phyloP scores from a whole-genome alignment of 1,284 basidiomycete genomes.

The Ustilago cynodontis region DNA sequence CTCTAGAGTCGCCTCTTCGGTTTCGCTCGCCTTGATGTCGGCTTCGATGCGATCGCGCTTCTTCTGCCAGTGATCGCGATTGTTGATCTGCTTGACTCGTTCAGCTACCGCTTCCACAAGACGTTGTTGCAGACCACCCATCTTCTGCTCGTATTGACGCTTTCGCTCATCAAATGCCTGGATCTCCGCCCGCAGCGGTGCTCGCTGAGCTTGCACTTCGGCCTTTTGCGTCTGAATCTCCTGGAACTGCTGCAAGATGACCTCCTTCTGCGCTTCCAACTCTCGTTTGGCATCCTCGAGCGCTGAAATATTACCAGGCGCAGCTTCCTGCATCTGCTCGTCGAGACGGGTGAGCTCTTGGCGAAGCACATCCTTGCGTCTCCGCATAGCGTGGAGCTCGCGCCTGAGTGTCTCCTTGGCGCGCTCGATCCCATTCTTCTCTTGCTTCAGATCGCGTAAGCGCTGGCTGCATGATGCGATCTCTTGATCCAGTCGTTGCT shows the following conservation, averaged over 20 bases:
- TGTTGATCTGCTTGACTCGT: constrained; percentile 64
- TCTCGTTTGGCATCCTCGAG: constrained; percentile 74
- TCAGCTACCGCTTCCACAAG: constrained; percentile 54
- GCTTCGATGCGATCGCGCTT: constrained; percentile 44
- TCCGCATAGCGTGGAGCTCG: constrained; percentile 33
- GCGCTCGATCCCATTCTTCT: constrained; percentile 29
- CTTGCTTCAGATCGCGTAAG: constrained; percentile 19
- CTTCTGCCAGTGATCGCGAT: constrained; percentile 49
- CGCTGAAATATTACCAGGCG: constrained; percentile 79
- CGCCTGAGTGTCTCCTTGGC: constrained; percentile 17
- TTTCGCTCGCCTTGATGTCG: constrained; percentile 69
- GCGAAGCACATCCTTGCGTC: constrained; percentile 34
- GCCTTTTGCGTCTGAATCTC: constrained; percentile 52
- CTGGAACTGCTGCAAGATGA: constrained; percentile 52
- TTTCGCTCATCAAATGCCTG: constrained; percentile 29
- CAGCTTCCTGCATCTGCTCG: constrained; percentile 79
- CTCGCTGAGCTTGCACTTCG: constrained; percentile 66
- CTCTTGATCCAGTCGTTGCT: constrained; percentile 27
- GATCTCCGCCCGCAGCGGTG: constrained; percentile 66
- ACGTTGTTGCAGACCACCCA: constrained; percentile 48
- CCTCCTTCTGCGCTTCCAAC: constrained; percentile 51
- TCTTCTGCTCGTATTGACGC: constrained; percentile 16
- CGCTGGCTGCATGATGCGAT: constrained; percentile 20
- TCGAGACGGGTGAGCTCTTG: constrained; percentile 71
- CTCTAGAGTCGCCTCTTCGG: constrained; percentile 74